These are phyloP conservation scores for Xylariomycetidae sp. DNA, from an alignment of 2,329 filamentous ascomycete species.

Conservation along the genomic window DNA sequence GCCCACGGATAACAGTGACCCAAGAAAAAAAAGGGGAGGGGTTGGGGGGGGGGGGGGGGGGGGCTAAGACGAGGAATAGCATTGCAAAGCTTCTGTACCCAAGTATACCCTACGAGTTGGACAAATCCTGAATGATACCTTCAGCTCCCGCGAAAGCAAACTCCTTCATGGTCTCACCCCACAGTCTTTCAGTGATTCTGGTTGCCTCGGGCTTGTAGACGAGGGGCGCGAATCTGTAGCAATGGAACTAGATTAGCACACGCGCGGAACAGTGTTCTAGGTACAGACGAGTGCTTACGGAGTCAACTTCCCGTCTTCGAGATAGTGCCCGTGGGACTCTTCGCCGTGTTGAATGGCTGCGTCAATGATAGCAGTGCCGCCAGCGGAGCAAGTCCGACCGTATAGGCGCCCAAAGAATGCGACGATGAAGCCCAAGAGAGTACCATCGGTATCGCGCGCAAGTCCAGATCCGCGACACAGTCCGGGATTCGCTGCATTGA, in stretches of 20 bases:
- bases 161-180: slow-evolving; percentile 4
- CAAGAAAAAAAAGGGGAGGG: no score
- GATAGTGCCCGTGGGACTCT: slow-evolving; percentile 4
- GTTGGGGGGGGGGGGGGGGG: no score
- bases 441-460: not conserved
- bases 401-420: not conserved
- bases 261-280: no score
- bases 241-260: not conserved
- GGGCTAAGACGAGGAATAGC: no score
- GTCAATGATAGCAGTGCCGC: slow-evolving; percentile 1
- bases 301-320: slow-evolving; percentile 2
- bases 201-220: slow-evolving; percentile 3
- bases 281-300: slow-evolving; percentile 6
- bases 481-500: slow-evolving; percentile 11
- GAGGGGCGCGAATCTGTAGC: slow-evolving; percentile 2
- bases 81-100: no score
- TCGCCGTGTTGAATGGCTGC: slow-evolving; percentile 3
- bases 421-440: slow-evolving; percentile 1
- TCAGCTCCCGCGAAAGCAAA: not conserved
- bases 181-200: not conserved
- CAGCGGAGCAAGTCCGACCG: not conserved
- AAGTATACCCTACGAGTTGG: no score
- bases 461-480: slow-evolving; percentile 7
- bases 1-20: no score
- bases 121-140: not conserved